Evolutionary conservation across 2,329 filamentous ascomycete species (phyloP).

Genomic region (Trichophyton rubrum): DNA sequence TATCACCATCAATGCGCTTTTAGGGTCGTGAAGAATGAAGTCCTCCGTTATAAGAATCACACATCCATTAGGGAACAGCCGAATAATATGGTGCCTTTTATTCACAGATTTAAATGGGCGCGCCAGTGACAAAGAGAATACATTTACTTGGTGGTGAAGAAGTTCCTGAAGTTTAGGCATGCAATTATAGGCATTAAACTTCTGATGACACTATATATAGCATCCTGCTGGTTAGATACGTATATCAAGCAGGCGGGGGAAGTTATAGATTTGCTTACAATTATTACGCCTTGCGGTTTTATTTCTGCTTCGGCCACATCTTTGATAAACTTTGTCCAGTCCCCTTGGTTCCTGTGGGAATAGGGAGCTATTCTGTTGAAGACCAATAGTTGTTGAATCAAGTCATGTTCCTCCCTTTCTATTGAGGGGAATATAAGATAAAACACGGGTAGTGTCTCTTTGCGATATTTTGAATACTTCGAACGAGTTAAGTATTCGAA

Average conservation of each 20-base stretch:
- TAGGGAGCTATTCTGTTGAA: conserved; percentile 18
- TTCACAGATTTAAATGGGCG: conserved; percentile 18
- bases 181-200: conserved; percentile 20
- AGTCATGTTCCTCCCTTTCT: conserved; percentile 17
- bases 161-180: conserved; percentile 20
- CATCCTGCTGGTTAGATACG: background rate
- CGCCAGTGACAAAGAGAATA: conserved; percentile 26
- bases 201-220: conserved; percentile 25
- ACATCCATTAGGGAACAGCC: conserved; percentile 28
- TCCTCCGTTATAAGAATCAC: conserved; percentile 33
- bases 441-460: conserved; percentile 18
- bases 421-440: conserved; percentile 26
- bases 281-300: conserved; percentile 7
- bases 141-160: conserved; percentile 18
- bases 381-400: conserved; percentile 19
- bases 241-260: background rate
- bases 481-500: conserved; percentile 20
- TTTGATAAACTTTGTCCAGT: conserved; percentile 26
- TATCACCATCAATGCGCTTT: conserved; percentile 23
- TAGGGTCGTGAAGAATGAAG: conserved; percentile 22
- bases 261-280: conserved; percentile 20
- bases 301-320: conserved; percentile 19
- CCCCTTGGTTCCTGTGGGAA: conserved; percentile 20
- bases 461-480: conserved; percentile 12
- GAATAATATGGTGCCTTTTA: conserved; percentile 19